Conservation (phyloP, 345 rosid genomes). For the Gossypium australe region DNA sequence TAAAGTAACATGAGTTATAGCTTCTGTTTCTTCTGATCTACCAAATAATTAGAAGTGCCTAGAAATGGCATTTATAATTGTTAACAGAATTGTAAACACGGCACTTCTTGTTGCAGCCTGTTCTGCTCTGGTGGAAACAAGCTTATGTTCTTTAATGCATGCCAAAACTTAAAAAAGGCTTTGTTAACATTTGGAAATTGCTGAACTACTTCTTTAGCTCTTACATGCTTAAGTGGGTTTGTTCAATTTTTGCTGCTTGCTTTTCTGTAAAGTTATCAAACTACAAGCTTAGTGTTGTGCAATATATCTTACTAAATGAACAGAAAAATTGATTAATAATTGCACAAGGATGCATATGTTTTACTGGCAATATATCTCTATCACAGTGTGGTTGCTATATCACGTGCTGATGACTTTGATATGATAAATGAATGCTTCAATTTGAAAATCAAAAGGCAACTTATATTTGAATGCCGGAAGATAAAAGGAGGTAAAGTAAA, state of each 20-base stretch:
- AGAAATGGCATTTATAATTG: constrained; percentile 9
- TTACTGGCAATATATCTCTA: not conserved
- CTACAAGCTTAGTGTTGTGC: not conserved
- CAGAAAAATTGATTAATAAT: not conserved
- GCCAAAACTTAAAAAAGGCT: not conserved
- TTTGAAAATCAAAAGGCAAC: not conserved
- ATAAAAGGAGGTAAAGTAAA: not conserved
- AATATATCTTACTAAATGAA: not conserved
- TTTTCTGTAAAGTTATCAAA: not conserved
- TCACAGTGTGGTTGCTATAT: not conserved
- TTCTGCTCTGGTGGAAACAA: not conserved
- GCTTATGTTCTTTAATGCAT: not conserved
- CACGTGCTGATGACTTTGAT: not conserved
- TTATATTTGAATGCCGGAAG: not conserved
- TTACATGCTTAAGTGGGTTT: not conserved
- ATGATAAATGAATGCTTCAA: not conserved
- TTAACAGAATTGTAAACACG: not conserved
- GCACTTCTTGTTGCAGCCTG: not conserved
- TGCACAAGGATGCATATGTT: not conserved
- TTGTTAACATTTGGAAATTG: not conserved
- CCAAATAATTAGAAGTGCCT: not conserved
- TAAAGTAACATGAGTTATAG: not conserved
- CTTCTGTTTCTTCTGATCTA: not conserved
- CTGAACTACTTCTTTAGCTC: not conserved
- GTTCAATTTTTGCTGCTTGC: not conserved